Evolutionary conservation across 768 basidiomycete genomes (phyloP), one percentile per base, ranked within the genome.

Genomic region (Boletales sp.): DNA sequence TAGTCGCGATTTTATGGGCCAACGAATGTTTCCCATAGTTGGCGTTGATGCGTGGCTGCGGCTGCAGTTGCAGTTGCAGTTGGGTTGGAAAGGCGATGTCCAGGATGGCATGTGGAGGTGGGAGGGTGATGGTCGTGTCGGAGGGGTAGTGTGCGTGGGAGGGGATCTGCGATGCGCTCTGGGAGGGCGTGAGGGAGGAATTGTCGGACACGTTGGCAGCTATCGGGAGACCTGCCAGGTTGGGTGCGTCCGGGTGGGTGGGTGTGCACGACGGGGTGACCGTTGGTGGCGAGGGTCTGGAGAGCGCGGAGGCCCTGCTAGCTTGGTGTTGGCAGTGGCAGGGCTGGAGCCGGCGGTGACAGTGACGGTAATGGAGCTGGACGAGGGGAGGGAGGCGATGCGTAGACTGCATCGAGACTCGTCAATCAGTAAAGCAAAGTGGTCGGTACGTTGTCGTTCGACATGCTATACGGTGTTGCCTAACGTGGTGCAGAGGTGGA

Each of bases 141-240:
- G n/a, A n/a, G n/a, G n/a, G n/a, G n/a, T n/a, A n/a, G n/a, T n/a
- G n/a, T n/a, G n/a, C n/a, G n/a, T n/a, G 32, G 45, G 40, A n/a
- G 52, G 60, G 21, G 0, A 41, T 59, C 66, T 89, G 84, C 14
- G 87, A 89, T 2, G 84, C 84, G 3, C 85, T 87, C 54, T 87
- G 87, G 7, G 86, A 88, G n/a, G 86, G 86, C 0, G 81, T 78
- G 53, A 87, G 69, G 2, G 86, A 86, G n/a, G 80, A 82, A 13
- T 77, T 62, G 62, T 83, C 81, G 47, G 82, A 81, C 5, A 71
- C 62, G 61, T 48, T 66, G 38, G 49, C 56, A 51, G 35, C 69
- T 53, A 4, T 34, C 10, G 14, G 32, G 32, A n/a, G 32, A 14
- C 10, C 9, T 4, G 32, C 32, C 14, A 34, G n/a, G n/a, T n/a